Base-by-base conservation (phyloP, 1,284 basidiomycete species). In the Cerrena zonata region DNA sequence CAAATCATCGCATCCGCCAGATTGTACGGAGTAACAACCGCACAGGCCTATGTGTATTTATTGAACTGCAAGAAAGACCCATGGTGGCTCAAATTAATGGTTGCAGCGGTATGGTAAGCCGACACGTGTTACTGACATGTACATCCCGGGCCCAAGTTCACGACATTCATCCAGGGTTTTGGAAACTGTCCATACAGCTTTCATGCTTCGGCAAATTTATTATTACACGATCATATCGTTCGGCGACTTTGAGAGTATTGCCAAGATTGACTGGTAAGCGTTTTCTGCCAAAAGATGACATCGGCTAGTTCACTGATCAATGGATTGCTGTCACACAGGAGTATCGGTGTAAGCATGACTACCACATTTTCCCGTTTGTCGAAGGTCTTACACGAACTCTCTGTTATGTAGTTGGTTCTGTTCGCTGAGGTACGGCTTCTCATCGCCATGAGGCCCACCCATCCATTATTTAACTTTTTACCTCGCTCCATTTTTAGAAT, bases 281-380 rank as follows among this genome's bases (percentile, higher is more conserved):
- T 34, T 34, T n/a, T 15, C 30, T 34, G 30, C 24, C 41, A 7
- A 13, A 39, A 22, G 41, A 19, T 34, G 30, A 34, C 30, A 15
- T 15, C 30, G 30, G 30, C 30, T 34, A 34, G 30, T 15, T 34
- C 30, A 34, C 15, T 34, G 7, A 34, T 34, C 30, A 34, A 34
- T 34, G 7, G 30, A 34, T 15, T 7, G 15, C 15, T 15, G 7
- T 7, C 15, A 15, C 4, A 24, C 22, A 42, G 41, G 41, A 42
- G 41, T 42, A 23, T 42, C 22, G 41, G 41, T 22, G 41, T 42
- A 42, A 42, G 41, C 24, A n/a, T n/a, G n/a, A n/a, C n/a, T n/a
- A n/a, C n/a, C n/a, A n/a, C n/a, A n/a, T n/a, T n/a, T n/a, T n/a
- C n/a, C n/a, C n/a, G n/a, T n/a, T n/a, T n/a, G n/a, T n/a, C n/a